These are phyloP conservation scores for Prunus fruticosa DNA, from an alignment of 306 rosid genomes.

Conservation along the genomic window DNA sequence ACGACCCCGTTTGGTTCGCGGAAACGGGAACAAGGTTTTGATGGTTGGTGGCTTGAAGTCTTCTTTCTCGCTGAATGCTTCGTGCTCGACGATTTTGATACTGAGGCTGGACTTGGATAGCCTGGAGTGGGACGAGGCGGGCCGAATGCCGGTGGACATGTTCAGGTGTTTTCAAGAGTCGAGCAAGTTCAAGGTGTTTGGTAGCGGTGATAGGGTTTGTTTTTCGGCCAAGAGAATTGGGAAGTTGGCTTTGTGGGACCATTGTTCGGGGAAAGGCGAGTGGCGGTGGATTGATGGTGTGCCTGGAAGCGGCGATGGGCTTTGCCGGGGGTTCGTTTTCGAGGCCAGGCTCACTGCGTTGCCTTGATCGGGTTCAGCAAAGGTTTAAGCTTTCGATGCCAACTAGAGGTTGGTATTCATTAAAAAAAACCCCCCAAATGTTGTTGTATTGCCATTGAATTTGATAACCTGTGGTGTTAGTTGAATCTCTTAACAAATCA, in stretches of 20 bases:
- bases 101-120: slow-evolving; percentile 61
- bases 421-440: background rate
- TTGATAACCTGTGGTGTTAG: background rate
- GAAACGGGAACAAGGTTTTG: slow-evolving; percentile 48
- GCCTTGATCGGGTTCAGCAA: slow-evolving; percentile 38
- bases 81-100: slow-evolving; percentile 76
- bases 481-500: background rate
- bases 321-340: slow-evolving; percentile 63
- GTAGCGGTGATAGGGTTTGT: slow-evolving; percentile 65
- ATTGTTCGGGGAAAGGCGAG: slow-evolving; percentile 27
- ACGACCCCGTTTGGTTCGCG: slow-evolving; percentile 75
- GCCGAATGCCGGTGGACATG: slow-evolving; percentile 80
- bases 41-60: slow-evolving; percentile 88
- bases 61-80: slow-evolving; percentile 62
- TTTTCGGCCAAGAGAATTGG: slow-evolving; percentile 76
- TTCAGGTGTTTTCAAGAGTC: slow-evolving; percentile 72
- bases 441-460: slow-evolving; percentile 12
- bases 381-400: background rate
- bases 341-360: slow-evolving; percentile 75
- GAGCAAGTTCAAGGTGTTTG: slow-evolving; percentile 82
- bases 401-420: slow-evolving; percentile 11
- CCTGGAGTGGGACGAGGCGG: slow-evolving; percentile 84
- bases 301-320: slow-evolving; percentile 63
- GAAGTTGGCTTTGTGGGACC: slow-evolving; percentile 74
- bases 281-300: slow-evolving; percentile 77